Percentiles rank a stretch among this genome's conserved stretches.
These are phyloP conservation scores for Zoysia pacifica DNA, from an alignment of 176 grass and related monocot species.

Conservation along the genomic window DNA sequence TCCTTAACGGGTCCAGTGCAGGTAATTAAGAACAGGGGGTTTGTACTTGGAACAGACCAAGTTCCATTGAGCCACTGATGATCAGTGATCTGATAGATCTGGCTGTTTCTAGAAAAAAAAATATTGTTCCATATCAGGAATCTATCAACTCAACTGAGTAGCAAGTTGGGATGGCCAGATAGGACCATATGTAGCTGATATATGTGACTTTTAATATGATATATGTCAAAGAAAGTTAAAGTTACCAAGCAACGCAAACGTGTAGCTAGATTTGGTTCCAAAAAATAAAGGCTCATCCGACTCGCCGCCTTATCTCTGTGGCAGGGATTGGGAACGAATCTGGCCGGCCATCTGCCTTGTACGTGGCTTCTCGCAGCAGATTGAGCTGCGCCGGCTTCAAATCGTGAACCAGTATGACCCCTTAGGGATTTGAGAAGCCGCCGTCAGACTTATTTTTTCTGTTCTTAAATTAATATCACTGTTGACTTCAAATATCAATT, in stretches of 20 bases:
- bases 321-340: too few species aligned
- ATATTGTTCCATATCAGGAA: slow-evolving; percentile 30
- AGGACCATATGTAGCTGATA: neutral
- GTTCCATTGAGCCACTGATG: neutral
- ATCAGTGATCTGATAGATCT: neutral
- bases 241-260: neutral
- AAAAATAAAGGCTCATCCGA: neutral
- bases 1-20: slow-evolving; percentile 19
- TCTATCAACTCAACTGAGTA: neutral
- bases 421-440: too few species aligned
- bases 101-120: neutral
- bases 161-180: neutral
- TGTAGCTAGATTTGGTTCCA: neutral
- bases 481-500: too few species aligned
- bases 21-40: neutral
- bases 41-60: neutral
- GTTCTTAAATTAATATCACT: too few species aligned
- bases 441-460: too few species aligned
- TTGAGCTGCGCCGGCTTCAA: too few species aligned
- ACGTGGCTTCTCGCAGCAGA: too few species aligned
- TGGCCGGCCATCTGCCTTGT: too few species aligned
- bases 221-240: neutral
- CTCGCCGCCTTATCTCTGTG: too few species aligned
- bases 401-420: too few species aligned
- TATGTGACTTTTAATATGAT: neutral